Base-by-base conservation (phyloP, 2,329 filamentous ascomycete species). In the Diplodia sapinea region DNA sequence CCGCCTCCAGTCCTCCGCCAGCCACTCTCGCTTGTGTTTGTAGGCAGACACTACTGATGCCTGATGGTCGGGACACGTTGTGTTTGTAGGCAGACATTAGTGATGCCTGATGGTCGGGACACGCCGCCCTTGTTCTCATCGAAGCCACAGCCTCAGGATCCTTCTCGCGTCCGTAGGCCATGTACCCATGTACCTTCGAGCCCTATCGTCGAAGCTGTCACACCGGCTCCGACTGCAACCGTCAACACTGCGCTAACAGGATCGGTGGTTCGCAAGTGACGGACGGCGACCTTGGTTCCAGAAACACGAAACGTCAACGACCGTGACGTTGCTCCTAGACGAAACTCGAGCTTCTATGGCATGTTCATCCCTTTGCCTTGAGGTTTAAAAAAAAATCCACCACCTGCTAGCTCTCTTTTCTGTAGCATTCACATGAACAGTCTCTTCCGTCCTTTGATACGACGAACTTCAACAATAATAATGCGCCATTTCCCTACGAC, bases 101-200 rank as follows among this genome's bases (percentile, higher is more conserved):
- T 31, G 57, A 43, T 61, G 57, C 57, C 57, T 61, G 57, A 49
- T 23, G 57, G 23, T 26, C 36, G 56, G 40, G 33, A 26, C 29
- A 40, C 23, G 29, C 40, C 17, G 23, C 15, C 33, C 33, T 47
- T 31, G 20, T 33, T 11, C 26, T 55, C 43, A 31, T 29, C 52
- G 2, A 8, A 55, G 13, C 26, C 29, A 17, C 29, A 55, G 52
- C 26, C 31, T 17, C 15, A 33, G 5, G 36, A 50, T 49, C 40
- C 57, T 61, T 17, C 20, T 61, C 40, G 26, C 33, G 20, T 31
- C n/a, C 23, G 13, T 9, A 4, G 12, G 23, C 3, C 26, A 20
- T 49, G 40, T 26, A 61, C 57, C 26, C 57, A 59, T 61, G 40
- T 61, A 61, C 12, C 56, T 50, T n/a, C 40, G 20, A 49, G 47